Base-by-base conservation (phyloP, 1,284 basidiomycete species). In the Ceraceosorus guamensis region DNA sequence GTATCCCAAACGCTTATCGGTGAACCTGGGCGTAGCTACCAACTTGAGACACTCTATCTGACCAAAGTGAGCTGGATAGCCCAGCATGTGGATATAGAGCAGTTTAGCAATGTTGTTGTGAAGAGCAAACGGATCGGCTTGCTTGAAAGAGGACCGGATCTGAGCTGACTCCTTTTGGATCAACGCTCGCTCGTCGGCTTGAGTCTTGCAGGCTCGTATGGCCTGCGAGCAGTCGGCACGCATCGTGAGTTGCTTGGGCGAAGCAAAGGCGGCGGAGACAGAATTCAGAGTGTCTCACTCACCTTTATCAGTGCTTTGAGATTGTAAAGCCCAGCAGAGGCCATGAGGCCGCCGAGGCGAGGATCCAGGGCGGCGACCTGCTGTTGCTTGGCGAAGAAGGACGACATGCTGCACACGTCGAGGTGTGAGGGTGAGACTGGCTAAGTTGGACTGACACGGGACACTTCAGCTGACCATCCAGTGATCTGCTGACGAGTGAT, bases 31-130 rank as follows among this genome's bases (percentile, higher is more conserved):
- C 67, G 90, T 91, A n/a, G 95, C 95, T 46, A 98, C 95, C 52
- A 99, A 86, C 79, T 98, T 98, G 65, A 99, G 82, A 79, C 95
- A 99, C 81, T 98, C 95, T 77, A 99, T 97, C 81, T 99, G 95
- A 50, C 95, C 95, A 75, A 97, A 99, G 78, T 99, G 95, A 33
- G 95, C 95, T 3, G 93, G 91, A 58, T 95, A 97, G 57, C 95
- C 95, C 30, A 99, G 87, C 95, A 99, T 98, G 78, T 98, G 92
- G 77, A 99, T 98, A 80, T 99, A 98, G 62, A 99, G 85, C 24
- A 98, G 83, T 78, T 98, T 98, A 59, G 93, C 92, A 75, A 98
- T 87, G 80, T 95, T 96, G 82, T 97, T 91, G 78, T 97, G 88
- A 56, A 92, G 86, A 82, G 78, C 87, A 88, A 43, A 87, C 32